phyloP scores from a whole-genome alignment of 2,329 filamentous ascomycete species.

The Balansia obtecta region DNA sequence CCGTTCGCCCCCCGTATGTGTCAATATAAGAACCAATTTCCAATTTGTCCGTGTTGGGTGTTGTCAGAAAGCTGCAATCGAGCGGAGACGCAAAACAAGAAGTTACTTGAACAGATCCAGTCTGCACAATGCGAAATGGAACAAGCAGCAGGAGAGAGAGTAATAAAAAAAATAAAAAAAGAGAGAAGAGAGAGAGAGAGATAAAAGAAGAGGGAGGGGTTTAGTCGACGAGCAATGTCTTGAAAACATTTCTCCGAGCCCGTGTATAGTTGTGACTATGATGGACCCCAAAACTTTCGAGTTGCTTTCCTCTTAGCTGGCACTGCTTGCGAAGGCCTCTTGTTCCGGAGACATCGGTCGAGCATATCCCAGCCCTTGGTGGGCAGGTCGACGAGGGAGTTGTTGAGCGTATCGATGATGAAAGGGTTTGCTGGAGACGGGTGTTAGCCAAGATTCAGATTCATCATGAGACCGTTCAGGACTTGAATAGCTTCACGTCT shows the following conservation, averaged over 20 bases:
- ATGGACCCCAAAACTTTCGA: not conserved
- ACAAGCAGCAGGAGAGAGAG: not conserved
- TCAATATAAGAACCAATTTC: not conserved
- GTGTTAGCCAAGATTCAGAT: constrained; percentile 4
- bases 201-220: no score
- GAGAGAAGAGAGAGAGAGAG: not conserved
- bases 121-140: no score
- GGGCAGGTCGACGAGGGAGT: constrained; percentile 24
- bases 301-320: not conserved
- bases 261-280: not conserved
- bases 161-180: no score
- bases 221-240: not conserved
- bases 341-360: constrained; percentile 16
- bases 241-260: no score
- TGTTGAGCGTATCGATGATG: constrained; percentile 28
- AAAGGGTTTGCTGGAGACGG: constrained; percentile 22
- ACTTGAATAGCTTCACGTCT: not conserved
- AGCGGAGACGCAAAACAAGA: no score
- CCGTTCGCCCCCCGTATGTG: not conserved
- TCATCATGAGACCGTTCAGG: not conserved
- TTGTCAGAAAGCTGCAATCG: no score
- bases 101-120: no score
- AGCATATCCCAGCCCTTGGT: constrained; percentile 23
- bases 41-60: no score
- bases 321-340: not conserved